phyloP scores from a whole-genome alignment of 1,139 yeast species.

The Blastobotrys arbuscula region DNA sequence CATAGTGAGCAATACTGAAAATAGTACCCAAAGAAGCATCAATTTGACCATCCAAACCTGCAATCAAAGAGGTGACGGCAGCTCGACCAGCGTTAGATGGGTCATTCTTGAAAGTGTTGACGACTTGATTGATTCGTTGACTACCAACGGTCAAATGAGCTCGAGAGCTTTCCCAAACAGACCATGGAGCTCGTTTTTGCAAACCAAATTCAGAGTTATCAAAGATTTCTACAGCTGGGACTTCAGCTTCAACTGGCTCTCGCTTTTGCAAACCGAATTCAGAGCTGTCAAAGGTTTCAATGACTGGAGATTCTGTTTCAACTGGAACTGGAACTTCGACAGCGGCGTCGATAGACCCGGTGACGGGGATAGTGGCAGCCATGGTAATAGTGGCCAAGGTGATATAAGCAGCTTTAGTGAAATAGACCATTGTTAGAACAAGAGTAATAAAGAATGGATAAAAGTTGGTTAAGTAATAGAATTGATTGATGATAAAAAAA shows the following conservation, averaged over 20 bases:
- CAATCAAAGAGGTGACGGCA: constrained; percentile 24
- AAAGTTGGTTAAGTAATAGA: too few species aligned
- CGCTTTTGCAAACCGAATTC: too few species aligned
- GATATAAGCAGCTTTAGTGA: constrained; percentile 2
- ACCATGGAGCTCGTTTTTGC: constrained; percentile 3
- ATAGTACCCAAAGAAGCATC: constrained; percentile 29
- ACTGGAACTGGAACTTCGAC: too few species aligned
- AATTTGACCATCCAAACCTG: constrained; percentile 33
- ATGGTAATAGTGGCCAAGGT: too few species aligned
- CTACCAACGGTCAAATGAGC: constrained; percentile 20
- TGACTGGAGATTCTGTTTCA: too few species aligned
- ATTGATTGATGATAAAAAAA: too few species aligned
- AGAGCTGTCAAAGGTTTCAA: too few species aligned
- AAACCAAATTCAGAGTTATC: not conserved
- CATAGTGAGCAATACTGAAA: constrained; percentile 23
- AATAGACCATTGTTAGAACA: constrained; percentile 5
- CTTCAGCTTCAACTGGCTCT: too few species aligned
- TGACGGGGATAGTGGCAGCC: constrained; percentile 4
- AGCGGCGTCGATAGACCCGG: not conserved
- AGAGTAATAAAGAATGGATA: not conserved
- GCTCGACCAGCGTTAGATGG: constrained; percentile 26
- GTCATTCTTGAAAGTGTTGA: constrained; percentile 17
- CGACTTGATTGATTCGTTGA: constrained; percentile 21
- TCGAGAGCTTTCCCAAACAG: not conserved
- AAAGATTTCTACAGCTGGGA: not conserved